A percentile compares a stretch with the other conserved stretches of the same genome.
Evolutionary conservation across 495 filamentous ascomycete genomes (phyloP).

Genomic region (Trichocladium uniseriatum): DNA sequence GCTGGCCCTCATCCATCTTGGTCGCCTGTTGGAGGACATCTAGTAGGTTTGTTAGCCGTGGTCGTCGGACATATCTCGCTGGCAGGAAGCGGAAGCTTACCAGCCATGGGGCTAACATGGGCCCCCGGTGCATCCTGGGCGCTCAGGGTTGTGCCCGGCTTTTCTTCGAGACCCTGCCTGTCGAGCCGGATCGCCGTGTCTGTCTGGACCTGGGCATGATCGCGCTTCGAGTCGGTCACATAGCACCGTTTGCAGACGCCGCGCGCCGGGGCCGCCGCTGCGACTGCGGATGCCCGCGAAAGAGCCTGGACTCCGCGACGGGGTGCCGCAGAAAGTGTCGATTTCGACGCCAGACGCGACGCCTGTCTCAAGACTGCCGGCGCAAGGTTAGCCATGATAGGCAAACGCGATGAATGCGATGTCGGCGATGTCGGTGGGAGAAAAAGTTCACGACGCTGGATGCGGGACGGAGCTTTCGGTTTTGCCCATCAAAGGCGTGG

Average conservation of each 20-base stretch:
- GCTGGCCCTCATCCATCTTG: constrained; percentile 84
- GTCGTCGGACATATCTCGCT: not conserved
- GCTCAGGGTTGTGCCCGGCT: constrained; percentile 52
- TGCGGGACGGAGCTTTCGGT: constrained; percentile 12
- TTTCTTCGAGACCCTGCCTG: constrained; percentile 71
- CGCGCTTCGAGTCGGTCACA: constrained; percentile 74
- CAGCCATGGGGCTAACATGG: constrained; percentile 69
- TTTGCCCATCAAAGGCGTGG: constrained; percentile 2
- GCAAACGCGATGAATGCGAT: not conserved
- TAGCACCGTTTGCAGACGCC: constrained; percentile 48
- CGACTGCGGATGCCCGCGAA: constrained; percentile 34
- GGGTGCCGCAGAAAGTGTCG: constrained; percentile 38
- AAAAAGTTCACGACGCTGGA: constrained; percentile 6
- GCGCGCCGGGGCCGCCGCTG: constrained; percentile 15
- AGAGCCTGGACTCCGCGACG: constrained; percentile 36
- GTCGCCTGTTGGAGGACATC: constrained; percentile 86
- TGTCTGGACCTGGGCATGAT: constrained; percentile 70
- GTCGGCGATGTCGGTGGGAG: not conserved
- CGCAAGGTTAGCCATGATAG: constrained; percentile 61
- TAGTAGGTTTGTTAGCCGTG: constrained; percentile 18
- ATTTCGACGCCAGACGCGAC: constrained; percentile 56
- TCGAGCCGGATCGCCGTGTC: constrained; percentile 77
- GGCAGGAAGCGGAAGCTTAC: constrained; percentile 24
- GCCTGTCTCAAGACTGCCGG: constrained; percentile 69
- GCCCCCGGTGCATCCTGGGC: constrained; percentile 47